A percentile compares a stretch with the other conserved stretches of the same genome.
These are phyloP conservation scores for Myxozyma melibiosi DNA, from an alignment of 805 yeast genomes.

Conservation along the genomic window DNA sequence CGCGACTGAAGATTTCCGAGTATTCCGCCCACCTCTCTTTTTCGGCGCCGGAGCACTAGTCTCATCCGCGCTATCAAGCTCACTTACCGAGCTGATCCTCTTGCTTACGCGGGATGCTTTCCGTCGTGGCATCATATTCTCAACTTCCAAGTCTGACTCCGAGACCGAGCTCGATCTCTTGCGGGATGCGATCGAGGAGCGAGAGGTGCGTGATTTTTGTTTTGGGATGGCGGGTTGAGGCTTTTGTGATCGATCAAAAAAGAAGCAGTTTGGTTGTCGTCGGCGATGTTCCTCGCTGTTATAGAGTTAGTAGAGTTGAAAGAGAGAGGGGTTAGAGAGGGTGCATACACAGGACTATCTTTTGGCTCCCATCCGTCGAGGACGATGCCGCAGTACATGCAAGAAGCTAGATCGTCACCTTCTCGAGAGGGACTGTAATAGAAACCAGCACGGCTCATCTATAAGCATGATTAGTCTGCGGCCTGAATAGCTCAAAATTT, in stretches of 20 bases:
- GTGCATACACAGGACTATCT: conserved; percentile 57
- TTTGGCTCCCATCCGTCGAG: conserved; percentile 71
- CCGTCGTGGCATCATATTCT: conserved; percentile 19
- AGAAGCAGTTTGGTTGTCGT: conserved; percentile 49
- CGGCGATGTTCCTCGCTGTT: conserved; percentile 53
- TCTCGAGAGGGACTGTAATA: conserved; percentile 53
- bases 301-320: background rate
- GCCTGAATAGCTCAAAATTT: background rate
- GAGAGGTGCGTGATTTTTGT: conserved; percentile 16
- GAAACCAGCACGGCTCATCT: conserved; percentile 65
- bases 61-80: background rate
- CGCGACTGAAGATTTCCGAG: background rate
- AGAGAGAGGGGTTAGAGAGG: no score
- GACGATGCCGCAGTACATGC: conserved; percentile 65
- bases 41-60: background rate
- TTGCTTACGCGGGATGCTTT: conserved; percentile 12
- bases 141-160: conserved; percentile 8
- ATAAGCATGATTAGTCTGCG: background rate
- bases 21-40: background rate
- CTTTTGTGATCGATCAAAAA: conserved; percentile 39
- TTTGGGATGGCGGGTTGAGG: conserved; percentile 9
- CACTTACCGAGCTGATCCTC: conserved; percentile 7
- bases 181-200: conserved; percentile 16
- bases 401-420: conserved; percentile 58
- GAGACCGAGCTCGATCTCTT: conserved; percentile 24